Evolutionary conservation across 305 asterid species (phyloP).

Genomic region (Fraxinus velutina): DNA sequence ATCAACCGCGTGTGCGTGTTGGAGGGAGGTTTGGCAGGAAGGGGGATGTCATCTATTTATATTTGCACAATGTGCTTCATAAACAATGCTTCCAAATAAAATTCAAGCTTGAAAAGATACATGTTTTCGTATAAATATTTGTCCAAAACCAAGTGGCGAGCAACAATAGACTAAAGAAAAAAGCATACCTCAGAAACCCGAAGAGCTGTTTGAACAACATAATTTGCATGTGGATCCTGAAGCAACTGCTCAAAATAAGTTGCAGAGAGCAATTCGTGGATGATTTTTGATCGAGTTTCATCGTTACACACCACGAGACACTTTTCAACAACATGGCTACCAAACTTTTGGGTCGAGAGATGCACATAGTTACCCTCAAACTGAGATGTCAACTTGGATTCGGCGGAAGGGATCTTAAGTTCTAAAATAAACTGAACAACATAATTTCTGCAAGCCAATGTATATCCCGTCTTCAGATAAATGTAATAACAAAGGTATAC

Average conservation of each 20-base stretch:
- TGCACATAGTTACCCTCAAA: conserved; percentile 66
- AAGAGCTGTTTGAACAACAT: conserved; percentile 58
- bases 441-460: conserved; percentile 57
- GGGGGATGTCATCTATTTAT: not conserved
- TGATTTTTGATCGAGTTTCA: conserved; percentile 51
- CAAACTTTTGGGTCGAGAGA: conserved; percentile 73
- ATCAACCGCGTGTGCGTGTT: not conserved
- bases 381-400: conserved; percentile 52
- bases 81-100: not conserved
- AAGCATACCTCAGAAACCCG: conserved; percentile 59
- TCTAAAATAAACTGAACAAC: conserved; percentile 84
- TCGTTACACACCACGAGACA: conserved; percentile 51
- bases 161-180: not conserved
- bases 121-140: not conserved
- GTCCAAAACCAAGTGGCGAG: conserved; percentile 4
- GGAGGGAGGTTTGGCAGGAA: not conserved
- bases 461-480: not conserved
- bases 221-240: conserved; percentile 69
- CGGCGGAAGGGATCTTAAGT: conserved; percentile 55
- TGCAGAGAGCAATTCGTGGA: conserved; percentile 63
- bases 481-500: not conserved
- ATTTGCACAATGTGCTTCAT: not conserved
- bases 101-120: not conserved
- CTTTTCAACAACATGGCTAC: conserved; percentile 90
- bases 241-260: conserved; percentile 74